Evolutionary conservation across 441 rosid species (phyloP).

Genomic region (Gossypium armourianum): DNA sequence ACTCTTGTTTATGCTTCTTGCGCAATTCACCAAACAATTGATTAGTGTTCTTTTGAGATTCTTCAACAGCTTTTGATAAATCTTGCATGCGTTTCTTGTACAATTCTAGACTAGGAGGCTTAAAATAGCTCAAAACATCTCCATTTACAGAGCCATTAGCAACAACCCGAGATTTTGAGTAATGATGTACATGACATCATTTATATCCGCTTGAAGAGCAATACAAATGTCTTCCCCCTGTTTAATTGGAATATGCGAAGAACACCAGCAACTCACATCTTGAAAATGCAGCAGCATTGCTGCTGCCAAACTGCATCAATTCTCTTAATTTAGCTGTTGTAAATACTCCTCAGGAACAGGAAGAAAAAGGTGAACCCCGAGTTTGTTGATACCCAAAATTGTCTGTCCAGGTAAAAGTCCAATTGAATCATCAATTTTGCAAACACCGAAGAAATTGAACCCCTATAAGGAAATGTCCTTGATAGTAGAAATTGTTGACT

Average conservation of each 20-base stretch:
- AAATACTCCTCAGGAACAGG: slow-evolving; percentile 92
- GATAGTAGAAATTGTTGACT: slow-evolving; percentile 83
- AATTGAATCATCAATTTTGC: slow-evolving; percentile 96
- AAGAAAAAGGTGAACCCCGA: slow-evolving; percentile 95
- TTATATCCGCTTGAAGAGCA: slow-evolving; percentile 92
- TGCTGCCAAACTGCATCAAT: slow-evolving; percentile 97
- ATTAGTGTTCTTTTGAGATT: slow-evolving; percentile 54
- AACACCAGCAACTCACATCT: slow-evolving; percentile 98
- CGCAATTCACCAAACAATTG: neutral
- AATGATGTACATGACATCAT: slow-evolving; percentile 90
- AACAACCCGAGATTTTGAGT: slow-evolving; percentile 75
- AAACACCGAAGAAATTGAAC: slow-evolving; percentile 79
- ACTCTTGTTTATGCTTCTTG: too few relatives aligned
- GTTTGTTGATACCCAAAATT: slow-evolving; percentile 82
- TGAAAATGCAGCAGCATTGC: slow-evolving; percentile 92
- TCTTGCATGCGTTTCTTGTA: slow-evolving; percentile 70
- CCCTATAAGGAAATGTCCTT: slow-evolving; percentile 77
- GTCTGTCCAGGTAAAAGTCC: slow-evolving; percentile 90
- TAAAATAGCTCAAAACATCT: slow-evolving; percentile 47
- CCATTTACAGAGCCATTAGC: slow-evolving; percentile 57
- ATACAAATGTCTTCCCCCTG: slow-evolving; percentile 99
- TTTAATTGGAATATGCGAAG: slow-evolving; percentile 82
- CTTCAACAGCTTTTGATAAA: slow-evolving; percentile 67
- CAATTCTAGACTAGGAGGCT: slow-evolving; percentile 46
- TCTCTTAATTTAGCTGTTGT: slow-evolving; percentile 89